Evolutionary conservation across 1,284 basidiomycete genomes (phyloP), one percentile per base, ranked within the genome.

Genomic region (Xerocomus nothofagi): DNA sequence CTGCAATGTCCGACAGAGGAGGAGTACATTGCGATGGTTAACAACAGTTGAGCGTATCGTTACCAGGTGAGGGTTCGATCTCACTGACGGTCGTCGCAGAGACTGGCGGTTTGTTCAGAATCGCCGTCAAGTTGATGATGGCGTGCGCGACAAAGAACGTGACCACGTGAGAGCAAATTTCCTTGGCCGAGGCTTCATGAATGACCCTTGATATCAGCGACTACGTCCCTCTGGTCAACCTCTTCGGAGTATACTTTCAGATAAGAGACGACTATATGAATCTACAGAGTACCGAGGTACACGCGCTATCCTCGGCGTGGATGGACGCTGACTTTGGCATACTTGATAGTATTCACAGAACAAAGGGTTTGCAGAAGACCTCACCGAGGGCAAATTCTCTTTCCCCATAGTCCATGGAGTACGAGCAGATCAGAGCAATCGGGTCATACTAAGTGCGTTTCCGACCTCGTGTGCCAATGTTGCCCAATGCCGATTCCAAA

Each of bases 251-350:
- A 14, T 91, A 86, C 62, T 98, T 96, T 68, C 97, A 99, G 69
- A 97, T 99, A 57, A 77, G 95, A 21, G 97, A 99, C 66, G 96
- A 99, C 67, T 93, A 96, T 53, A 92, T 97, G 88, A 99, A 99
- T 66, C 74, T 99, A 29, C 88, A 95, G 61, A 93, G 88, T 40
- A 80, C 80, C 21, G 81, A 92, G 74, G 93, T 91, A 88, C 71
- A 88, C 88, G 57, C 32, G 68, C 45, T 8, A 15, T 33, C 1
- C 23, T 23, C 23, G 10, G 26, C 27, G 10, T 18, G 3, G 6
- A 12, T n/a, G 6, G 21, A 21, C 14, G 6, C 21, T 42, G 8
- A 58, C 18, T 4, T n/a, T 20, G 14, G 11, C 14, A 26, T 12
- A 2, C n/a, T n/a, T 24, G 7, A 24, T 58, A 95, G 88, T 98